phyloP scores from a whole-genome alignment of 257 asterid genomes.

The Solanum clarkiae region DNA sequence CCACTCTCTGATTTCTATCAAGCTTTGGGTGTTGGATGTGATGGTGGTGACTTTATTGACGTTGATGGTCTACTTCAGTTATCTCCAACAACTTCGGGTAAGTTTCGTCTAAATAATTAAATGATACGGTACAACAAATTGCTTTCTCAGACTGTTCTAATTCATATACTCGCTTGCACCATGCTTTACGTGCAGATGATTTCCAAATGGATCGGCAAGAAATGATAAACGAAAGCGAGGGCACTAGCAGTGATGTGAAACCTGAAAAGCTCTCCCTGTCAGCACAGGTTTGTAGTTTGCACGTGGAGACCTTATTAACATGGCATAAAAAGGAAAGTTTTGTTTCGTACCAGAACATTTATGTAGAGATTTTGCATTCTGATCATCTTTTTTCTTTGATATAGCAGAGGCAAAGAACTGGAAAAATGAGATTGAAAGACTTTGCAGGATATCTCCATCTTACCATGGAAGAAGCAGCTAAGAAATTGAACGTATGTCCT shows the following conservation, averaged over 20 bases:
- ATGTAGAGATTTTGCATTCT: neutral
- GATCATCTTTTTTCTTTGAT: neutral
- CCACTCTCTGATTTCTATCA: conserved; percentile 41
- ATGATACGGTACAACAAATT: no score
- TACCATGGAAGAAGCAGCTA: conserved; percentile 26
- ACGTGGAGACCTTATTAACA: neutral
- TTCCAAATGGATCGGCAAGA: conserved; percentile 1
- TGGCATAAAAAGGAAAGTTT: neutral
- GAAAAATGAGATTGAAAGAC: conserved; percentile 33
- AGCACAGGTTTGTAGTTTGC: conserved; percentile 27
- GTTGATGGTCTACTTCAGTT: conserved; percentile 12
- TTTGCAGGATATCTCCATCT: conserved; percentile 37
- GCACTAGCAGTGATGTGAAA: conserved; percentile 6
- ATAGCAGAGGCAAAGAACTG: conserved; percentile 64
- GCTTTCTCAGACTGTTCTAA: no score
- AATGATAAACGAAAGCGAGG: neutral
- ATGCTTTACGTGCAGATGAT: neutral
- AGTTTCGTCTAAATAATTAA: neutral
- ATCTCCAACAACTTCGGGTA: conserved; percentile 23
- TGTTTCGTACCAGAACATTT: no score
- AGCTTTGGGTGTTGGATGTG: conserved; percentile 40
- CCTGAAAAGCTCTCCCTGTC: conserved; percentile 23
- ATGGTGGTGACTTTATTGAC: neutral
- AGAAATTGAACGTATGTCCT: conserved; percentile 32
- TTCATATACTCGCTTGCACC: neutral